Percentiles rank a stretch among this genome's conserved stretches.
These are phyloP conservation scores for Yarrowia porcina DNA, from an alignment of 805 yeast genomes.

Conservation along the genomic window DNA sequence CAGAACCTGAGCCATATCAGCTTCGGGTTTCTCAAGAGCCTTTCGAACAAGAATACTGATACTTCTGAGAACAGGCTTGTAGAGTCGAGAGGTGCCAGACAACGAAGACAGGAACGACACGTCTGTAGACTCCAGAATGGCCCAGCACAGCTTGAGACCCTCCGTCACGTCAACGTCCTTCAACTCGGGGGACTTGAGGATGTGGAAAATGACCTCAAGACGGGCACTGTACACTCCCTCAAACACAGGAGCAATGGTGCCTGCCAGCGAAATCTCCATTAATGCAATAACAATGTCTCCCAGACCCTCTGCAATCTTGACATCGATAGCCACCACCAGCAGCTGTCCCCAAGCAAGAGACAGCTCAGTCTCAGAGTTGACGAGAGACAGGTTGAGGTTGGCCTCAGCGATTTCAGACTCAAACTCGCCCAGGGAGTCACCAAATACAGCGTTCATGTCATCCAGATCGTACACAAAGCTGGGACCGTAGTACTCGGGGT, in stretches of 20 bases:
- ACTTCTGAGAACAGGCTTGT: slow-evolving; percentile 19
- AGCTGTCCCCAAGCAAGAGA: slow-evolving; percentile 74
- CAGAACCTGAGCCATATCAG: slow-evolving; percentile 31
- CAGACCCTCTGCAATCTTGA: background rate
- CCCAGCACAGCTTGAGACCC: slow-evolving; percentile 8
- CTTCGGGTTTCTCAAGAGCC: slow-evolving; percentile 13
- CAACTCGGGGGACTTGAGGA: slow-evolving; percentile 4
- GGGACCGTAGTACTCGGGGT: slow-evolving; percentile 48
- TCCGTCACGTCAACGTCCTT: slow-evolving; percentile 1
- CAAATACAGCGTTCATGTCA: slow-evolving; percentile 60
- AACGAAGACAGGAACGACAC: slow-evolving; percentile 19
- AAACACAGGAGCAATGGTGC: slow-evolving; percentile 22
- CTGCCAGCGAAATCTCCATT: background rate
- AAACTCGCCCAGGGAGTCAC: slow-evolving; percentile 46
- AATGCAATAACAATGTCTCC: slow-evolving; percentile 8
- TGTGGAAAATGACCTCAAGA: slow-evolving; percentile 15
- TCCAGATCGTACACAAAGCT: slow-evolving; percentile 56
- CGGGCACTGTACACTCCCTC: slow-evolving; percentile 2
- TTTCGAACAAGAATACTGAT: background rate
- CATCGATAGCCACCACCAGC: slow-evolving; percentile 55
- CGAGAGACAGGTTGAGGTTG: slow-evolving; percentile 60
- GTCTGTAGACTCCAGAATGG: slow-evolving; percentile 12
- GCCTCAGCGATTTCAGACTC: slow-evolving; percentile 53
- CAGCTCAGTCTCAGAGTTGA: slow-evolving; percentile 62
- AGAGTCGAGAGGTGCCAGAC: slow-evolving; percentile 26